Base-by-base conservation (phyloP, 2,329 filamentous ascomycete species). In the Exophiala sideris region DNA sequence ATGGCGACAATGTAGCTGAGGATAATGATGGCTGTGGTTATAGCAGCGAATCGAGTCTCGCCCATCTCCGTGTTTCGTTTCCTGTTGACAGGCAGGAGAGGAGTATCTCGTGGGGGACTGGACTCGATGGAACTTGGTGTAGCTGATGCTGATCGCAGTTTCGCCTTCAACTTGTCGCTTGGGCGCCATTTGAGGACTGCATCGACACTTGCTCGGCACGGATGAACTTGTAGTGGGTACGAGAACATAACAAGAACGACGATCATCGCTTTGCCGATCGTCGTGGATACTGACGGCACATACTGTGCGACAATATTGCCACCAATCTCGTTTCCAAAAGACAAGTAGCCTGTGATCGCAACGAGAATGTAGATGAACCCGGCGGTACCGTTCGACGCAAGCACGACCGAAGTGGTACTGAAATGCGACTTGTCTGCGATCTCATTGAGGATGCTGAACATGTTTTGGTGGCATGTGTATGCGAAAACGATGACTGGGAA, bases 401-500 rank as follows among this genome's bases (percentile, higher is more conserved):
- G 77, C 10, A 97, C 85, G 7, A 99, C 91, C 12, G 82, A 81
- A 0, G 90, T 86, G 6, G 92, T 87, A 58, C 87, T 87, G 65
- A 78, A 80, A 16, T 89, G 89, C 2, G 88, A 88, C 71, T 91
- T 90, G 68, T 96, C 86, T 54, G 83, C 80, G 62, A 99, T 90
- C 73, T 99, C 94, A 66, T 99, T 99, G 41, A 99, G 76, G 62
- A 99, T 95, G 9, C 92, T 96, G 70, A 99, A 99, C 94, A 99
- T 99, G 69, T 99, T 99, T 67, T 99, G 94, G 71, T 99, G 94
- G 70, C 94, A 99, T 1, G 94, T 99, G 70, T 97, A 99, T n/a
- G 92, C 94, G 77, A 99, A 99, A 2, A 99, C 89, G 52, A 97
- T 91, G 49, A 99, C 91, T 0, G 94, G 94, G 60, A 99, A 83